Conservation (phyloP, 2,329 filamentous ascomycete species). For the Penicillium aurantiogriseum region DNA sequence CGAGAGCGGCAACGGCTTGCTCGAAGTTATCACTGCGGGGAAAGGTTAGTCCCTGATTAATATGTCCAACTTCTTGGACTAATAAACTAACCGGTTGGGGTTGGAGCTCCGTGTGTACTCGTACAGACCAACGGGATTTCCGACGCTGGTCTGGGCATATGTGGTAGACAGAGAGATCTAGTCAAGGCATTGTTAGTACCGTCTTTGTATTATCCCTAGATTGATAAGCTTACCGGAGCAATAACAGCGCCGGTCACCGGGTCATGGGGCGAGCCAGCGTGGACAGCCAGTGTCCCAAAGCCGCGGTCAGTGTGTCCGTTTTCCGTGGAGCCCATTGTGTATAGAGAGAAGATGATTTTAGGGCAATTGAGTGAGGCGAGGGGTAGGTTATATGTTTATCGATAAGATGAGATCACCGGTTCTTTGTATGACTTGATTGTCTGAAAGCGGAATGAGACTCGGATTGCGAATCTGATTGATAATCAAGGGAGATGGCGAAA, state of each 20-base stretch:
- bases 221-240: slow-evolving; percentile 59
- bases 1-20: slow-evolving; percentile 82
- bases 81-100: slow-evolving; percentile 67
- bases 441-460: not conserved
- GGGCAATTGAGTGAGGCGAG: slow-evolving; percentile 3
- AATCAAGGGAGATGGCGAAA: slow-evolving; percentile 10
- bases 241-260: slow-evolving; percentile 92
- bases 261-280: slow-evolving; percentile 89
- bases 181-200: slow-evolving; percentile 9
- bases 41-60: slow-evolving; percentile 6
- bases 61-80: not conserved
- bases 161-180: slow-evolving; percentile 93
- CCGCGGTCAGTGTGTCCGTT: slow-evolving; percentile 60
- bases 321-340: slow-evolving; percentile 24
- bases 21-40: slow-evolving; percentile 77
- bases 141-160: slow-evolving; percentile 86
- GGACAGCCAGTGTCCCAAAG: slow-evolving; percentile 92
- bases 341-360: slow-evolving; percentile 12
- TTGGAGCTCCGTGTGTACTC: slow-evolving; percentile 95
- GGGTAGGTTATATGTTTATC: slow-evolving; percentile 4
- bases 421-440: slow-evolving; percentile 2
- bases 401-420: slow-evolving; percentile 4
- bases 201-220: not conserved
- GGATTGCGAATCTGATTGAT: slow-evolving; percentile 12
- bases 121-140: slow-evolving; percentile 80